Percentiles rank a stretch among this genome's conserved stretches.
Conservation (phyloP, 2,329 filamentous ascomycete genomes). For the Neonectria sp. region DNA sequence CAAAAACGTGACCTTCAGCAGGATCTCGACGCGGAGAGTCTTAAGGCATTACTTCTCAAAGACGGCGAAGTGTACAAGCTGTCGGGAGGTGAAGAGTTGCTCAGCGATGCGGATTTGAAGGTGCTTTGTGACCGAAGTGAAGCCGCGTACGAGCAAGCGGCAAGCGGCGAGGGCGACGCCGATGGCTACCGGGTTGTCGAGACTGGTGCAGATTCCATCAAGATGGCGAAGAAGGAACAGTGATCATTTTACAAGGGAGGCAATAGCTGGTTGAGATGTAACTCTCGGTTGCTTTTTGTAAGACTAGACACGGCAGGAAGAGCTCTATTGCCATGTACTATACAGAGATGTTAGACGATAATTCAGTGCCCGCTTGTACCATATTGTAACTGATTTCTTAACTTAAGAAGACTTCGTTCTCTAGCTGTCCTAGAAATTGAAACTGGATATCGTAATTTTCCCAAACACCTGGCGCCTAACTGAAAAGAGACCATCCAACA, state of each 20-base stretch:
- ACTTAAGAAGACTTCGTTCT: not conserved
- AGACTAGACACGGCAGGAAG: conserved; percentile 21
- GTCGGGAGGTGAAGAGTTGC: conserved; percentile 73
- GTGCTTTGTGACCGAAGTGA: conserved; percentile 84
- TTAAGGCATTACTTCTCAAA: conserved; percentile 75
- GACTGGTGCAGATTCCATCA: conserved; percentile 73
- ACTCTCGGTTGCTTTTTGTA: conserved; percentile 11
- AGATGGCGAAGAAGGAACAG: conserved; percentile 51
- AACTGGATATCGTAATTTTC: conserved; percentile 15
- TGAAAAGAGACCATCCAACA: conserved; percentile 19
- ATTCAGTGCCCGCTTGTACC: not conserved
- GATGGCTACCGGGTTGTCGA: conserved; percentile 85
- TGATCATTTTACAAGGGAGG: not conserved
- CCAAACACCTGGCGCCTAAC: conserved; percentile 33
- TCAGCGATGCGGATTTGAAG: conserved; percentile 83
- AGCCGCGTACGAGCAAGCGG: conserved; percentile 77
- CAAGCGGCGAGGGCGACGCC: conserved; percentile 82
- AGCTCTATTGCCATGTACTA: conserved; percentile 21
- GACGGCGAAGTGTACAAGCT: conserved; percentile 79
- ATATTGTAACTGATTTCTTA: not conserved
- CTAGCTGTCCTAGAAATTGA: not conserved
- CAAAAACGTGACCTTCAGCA: conserved; percentile 71
- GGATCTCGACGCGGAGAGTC: conserved; percentile 71
- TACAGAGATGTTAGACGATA: conserved; percentile 8
- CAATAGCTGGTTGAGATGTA: not conserved